Conservation (phyloP, 495 filamentous ascomycete species). For the Lophium mytilinum region DNA sequence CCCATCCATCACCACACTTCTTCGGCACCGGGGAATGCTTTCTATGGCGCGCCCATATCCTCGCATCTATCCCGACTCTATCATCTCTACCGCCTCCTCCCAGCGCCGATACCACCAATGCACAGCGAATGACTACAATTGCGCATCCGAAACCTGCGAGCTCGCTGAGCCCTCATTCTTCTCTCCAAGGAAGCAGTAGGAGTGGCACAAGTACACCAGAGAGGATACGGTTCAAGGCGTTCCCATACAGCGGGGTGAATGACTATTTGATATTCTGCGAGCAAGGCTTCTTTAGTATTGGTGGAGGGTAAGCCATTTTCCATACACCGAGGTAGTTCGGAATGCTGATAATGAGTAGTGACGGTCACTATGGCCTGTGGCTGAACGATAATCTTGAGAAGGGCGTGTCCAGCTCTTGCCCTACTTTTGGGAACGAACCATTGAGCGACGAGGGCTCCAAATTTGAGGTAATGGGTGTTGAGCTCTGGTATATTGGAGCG, state of each 20-base stretch:
- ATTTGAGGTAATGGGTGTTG: constrained; percentile 85
- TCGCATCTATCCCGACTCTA: constrained; percentile 44
- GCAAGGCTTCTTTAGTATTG: constrained; percentile 71
- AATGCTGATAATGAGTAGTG: constrained; percentile 37
- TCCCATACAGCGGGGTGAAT: constrained; percentile 90
- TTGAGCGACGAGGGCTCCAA: constrained; percentile 92
- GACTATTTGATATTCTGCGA: constrained; percentile 96
- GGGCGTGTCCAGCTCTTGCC: constrained; percentile 70
- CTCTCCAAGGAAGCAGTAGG: constrained; percentile 28
- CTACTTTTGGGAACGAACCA: constrained; percentile 91
- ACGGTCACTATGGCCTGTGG: constrained; percentile 91
- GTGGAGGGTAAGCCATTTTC: constrained; percentile 56
- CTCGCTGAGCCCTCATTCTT: constrained; percentile 25
- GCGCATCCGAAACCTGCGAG: constrained; percentile 28
- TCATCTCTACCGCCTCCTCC: constrained; percentile 61
- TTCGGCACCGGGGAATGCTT: constrained; percentile 97
- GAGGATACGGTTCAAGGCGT: constrained; percentile 87
- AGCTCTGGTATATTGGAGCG: constrained; percentile 76
- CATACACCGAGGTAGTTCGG: background rate
- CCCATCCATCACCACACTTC: constrained; percentile 72
- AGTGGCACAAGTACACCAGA: constrained; percentile 43
- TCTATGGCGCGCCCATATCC: constrained; percentile 76
- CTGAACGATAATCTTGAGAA: constrained; percentile 80
- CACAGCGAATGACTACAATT: constrained; percentile 64
- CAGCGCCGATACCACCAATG: constrained; percentile 60